Conservation (phyloP, 225 moss, liverwort and hornwort species). For the Ulota crispa region DNA sequence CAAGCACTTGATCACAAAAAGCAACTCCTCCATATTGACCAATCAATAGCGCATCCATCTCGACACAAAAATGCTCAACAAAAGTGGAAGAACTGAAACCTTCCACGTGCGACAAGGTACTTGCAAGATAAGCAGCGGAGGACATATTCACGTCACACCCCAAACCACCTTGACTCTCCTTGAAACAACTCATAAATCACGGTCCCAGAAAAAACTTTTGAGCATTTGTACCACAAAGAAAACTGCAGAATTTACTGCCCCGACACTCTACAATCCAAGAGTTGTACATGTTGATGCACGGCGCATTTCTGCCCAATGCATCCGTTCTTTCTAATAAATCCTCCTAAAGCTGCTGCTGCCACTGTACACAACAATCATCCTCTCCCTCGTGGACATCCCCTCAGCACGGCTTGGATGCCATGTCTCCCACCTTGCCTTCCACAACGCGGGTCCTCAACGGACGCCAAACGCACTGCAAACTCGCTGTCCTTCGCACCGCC, state of each 20-base stretch:
- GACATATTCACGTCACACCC: no score
- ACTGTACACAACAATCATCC: constrained; percentile 15
- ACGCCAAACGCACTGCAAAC: background rate
- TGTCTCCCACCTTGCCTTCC: background rate
- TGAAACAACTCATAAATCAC: no score
- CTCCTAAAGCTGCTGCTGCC: background rate
- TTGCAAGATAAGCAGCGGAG: no score
- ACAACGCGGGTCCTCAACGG: background rate
- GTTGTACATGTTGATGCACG: background rate
- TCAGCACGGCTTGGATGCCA: background rate
- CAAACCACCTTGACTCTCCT: no score
- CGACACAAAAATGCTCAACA: no score
- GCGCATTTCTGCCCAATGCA: background rate
- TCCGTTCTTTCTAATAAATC: constrained; percentile 7
- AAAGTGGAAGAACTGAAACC: no score
- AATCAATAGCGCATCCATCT: no score
- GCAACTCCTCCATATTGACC: no score
- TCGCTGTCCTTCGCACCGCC: background rate
- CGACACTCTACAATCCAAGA: background rate
- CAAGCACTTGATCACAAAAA: no score
- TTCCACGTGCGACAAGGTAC: no score
- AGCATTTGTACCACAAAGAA: no score
- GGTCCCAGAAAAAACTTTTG: no score
- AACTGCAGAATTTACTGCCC: background rate
- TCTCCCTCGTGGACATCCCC: background rate